A percentile compares a stretch with the other conserved stretches of the same genome.
These are phyloP conservation scores for Aspergillus affinis DNA, from an alignment of 495 filamentous ascomycete species.

Conservation along the genomic window DNA sequence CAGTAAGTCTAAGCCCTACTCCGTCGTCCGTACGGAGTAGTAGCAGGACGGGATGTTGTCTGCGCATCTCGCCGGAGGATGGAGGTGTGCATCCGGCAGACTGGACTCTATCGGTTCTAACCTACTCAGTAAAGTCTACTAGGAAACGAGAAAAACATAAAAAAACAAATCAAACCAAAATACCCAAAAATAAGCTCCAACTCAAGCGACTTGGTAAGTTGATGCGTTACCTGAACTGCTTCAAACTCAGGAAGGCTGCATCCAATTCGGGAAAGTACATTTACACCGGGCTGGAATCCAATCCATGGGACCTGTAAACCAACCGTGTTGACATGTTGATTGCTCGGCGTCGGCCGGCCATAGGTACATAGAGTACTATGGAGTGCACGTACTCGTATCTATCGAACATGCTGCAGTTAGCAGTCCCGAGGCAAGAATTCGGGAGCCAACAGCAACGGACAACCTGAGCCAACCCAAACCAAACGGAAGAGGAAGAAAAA, in stretches of 20 bases:
- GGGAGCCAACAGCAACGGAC: background rate
- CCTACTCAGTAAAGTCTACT: no score
- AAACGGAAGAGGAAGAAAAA: constrained; percentile 1
- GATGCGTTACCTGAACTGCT: no score
- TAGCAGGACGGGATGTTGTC: background rate
- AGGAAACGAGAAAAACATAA: background rate
- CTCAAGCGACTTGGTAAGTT: background rate
- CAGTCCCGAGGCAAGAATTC: background rate
- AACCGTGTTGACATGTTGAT: background rate
- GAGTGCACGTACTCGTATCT: background rate
- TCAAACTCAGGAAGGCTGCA: constrained; percentile 11
- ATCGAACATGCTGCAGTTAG: background rate
- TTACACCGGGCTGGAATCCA: constrained; percentile 8
- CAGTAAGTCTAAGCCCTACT: no score
- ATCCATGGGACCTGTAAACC: constrained; percentile 13
- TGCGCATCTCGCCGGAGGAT: no score
- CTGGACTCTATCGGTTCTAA: no score
- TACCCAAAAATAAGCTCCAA: background rate
- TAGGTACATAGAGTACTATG: no score
- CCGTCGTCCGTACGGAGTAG: no score
- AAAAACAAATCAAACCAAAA: background rate
- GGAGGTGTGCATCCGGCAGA: no score
- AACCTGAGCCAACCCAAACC: background rate
- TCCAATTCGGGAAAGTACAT: constrained; percentile 18
- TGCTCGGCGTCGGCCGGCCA: background rate